Base-by-base conservation (phyloP, 805 yeast species). In the Starmera quercuum region DNA sequence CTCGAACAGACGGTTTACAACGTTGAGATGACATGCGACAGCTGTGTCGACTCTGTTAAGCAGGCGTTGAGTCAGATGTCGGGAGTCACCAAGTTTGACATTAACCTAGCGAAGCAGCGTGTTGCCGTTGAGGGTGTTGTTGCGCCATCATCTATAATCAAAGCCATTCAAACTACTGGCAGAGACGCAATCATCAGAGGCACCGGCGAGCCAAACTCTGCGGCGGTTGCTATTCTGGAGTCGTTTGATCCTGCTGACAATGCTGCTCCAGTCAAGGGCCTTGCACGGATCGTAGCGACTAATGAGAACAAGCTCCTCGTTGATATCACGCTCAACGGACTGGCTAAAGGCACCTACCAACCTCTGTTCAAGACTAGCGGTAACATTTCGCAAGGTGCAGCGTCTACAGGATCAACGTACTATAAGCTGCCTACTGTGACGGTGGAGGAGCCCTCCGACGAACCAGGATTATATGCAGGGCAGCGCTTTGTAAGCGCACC, bases 181-280 rank as follows among this genome's bases (percentile, higher is more conserved):
- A 73, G 77, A 42, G 97, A 90, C 51, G 95, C 95, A 4, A 84
- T 90, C 42, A 81, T 90, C 17, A 68, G 97, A 39, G 97, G 97
- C 6, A 76, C 95, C 0, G 97, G 97, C 4, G 69, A 65, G 37
- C 80, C 94, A 13, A 80, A 88, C 54, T 71, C 83, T 14, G 95
- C 97, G 1, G 96, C 95, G 0, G 97, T 88, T 21, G 77, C 92
- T 44, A 88, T 88, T 31, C 59, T 88, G 36, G 97, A 90, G 53
- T 70, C 82, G 14, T 82, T 80, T 46, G 73, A 65, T 32, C 59
- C 62, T 2, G 39, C 49, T n/a, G 53, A 46, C 23, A 24, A 21
- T 4, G 26, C 31, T 7, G 59, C 58, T 19, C 83, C 88, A 0
- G 94, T 90, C 17, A 77, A 82, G 49, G 97, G 97, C 0, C 66